Evolutionary conservation across 2,329 filamentous ascomycete species (phyloP), one percentile per base, ranked within the genome.

Genomic region (Zymoseptoria pseudotritici): DNA sequence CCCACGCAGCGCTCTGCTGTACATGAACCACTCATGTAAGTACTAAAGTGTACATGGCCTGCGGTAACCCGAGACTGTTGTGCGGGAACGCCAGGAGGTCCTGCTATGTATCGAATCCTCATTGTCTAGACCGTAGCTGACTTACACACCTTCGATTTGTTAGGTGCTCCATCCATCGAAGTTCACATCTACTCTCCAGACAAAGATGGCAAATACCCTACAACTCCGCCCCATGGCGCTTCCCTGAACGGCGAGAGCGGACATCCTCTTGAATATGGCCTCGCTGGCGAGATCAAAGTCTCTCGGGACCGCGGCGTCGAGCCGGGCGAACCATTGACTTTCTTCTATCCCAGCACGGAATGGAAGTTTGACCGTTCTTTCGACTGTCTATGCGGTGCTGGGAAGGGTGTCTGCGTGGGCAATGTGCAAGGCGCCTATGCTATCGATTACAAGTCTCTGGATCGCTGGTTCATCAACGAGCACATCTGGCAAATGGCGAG

Each of bases 1-100:
- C 65, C 76, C 83, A 4, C 83, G 83, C 71, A 79, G 76, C 60
- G 82, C 83, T 64, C 73, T 84, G 10, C 77, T 83, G 22, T 84
- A 78, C 71, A 78, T 80, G 73, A 85, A 84, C 72, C 82, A 84
- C 71, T 80, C 78, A 2, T 84, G 80, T 26, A 10, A 53, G 22
- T 52, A 52, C 11, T 52, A 20, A 29, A 29, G 26, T 29, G 26
- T 21, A 1, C 9, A 24, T 6, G 20, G 20, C 17, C 20, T 22
- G 26, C 26, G 26, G 8, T 29, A 29, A 29, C 26, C 26, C 26
- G 26, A 29, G 26, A 29, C 26, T 29, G 20, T 21, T 52, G 50
- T n/a, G 8, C 26, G 26, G 26, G 26, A 29, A 19, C 19, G 46
- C 46, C 20, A 50, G 46, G 8, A n/a, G 17, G 8, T 21, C 50